Percentiles rank a stretch among this genome's conserved stretches.
Evolutionary conservation across 2,329 filamentous ascomycete species (phyloP).

Genomic region (Aureobasidium zeae): DNA sequence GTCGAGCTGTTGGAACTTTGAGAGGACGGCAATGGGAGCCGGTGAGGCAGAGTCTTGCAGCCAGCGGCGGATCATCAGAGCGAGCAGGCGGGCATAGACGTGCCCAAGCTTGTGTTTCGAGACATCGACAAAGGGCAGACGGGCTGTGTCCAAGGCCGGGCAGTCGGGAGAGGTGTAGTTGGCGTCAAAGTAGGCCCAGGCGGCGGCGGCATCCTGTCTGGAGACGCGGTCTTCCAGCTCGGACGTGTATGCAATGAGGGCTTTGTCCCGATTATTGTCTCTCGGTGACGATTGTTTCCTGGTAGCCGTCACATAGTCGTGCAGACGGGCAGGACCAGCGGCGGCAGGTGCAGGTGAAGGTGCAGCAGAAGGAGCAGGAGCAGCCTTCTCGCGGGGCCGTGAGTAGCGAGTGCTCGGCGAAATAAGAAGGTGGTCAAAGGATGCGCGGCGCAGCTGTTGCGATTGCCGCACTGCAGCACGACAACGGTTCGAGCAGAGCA

Average conservation of each 20-base stretch:
- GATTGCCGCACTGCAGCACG: not conserved
- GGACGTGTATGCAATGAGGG: constrained; percentile 3
- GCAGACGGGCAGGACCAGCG: not conserved
- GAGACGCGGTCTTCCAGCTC: not conserved
- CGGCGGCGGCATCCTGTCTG: not conserved
- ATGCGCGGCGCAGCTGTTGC: not conserved
- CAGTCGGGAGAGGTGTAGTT: constrained; percentile 7
- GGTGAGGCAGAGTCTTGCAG: not conserved
- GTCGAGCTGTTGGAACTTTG: not conserved
- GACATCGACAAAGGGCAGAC: constrained; percentile 4
- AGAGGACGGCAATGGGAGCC: not conserved
- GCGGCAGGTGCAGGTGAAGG: too few relatives aligned
- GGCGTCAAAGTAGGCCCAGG: constrained; percentile 6
- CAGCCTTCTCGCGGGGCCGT: not conserved
- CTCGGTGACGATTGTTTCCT: not conserved
- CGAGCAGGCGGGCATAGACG: not conserved
- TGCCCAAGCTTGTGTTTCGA: not conserved
- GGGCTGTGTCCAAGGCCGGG: constrained; percentile 1
- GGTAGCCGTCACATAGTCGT: constrained; percentile 9
- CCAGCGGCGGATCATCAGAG: constrained; percentile 1
- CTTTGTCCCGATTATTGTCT: not conserved
- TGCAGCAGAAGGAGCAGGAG: not conserved
- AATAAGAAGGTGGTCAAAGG: constrained; percentile 4
- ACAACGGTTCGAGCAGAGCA: constrained; percentile 6
- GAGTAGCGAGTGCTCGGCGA: constrained; percentile 13